Evolutionary conservation across 805 yeast genomes (phyloP), one percentile per base, ranked within the genome.

Genomic region (Saccharomycopsis amapae): DNA sequence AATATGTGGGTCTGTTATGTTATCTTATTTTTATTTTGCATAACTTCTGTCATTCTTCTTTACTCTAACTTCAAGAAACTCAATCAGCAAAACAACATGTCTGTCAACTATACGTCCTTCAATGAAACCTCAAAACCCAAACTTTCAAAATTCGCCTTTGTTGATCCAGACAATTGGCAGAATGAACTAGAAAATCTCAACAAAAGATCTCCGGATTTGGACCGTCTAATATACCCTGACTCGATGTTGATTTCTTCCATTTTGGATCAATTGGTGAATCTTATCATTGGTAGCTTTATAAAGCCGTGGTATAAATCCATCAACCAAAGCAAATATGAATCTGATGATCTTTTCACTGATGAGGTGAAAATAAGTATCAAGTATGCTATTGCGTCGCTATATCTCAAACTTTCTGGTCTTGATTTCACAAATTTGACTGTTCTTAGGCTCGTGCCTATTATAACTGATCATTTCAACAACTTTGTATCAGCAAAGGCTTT

Each of bases 341-440:
- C 62, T 22, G 68, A 69, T 48, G 57, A 50, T 20, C 48, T 61
- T 10, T 75, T 74, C 50, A 58, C 67, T 2, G 66, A 68, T 10
- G 67, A 69, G 24, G 62, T 81, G 5, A 68, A 66, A 36, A 40
- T 56, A 1, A 73, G 76, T 43, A 60, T 82, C 25, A 63, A 71
- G 6, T 41, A 51, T 2, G 72, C 73, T 0, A 56, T 78, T 1
- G 54, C 51, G 6, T 62, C 62, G 17, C 42, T 87, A 5, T 69
- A 71, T 22, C 48, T 52, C 3, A 61, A 81, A 25, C 47, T 80
- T 1, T 56, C 50, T 0, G 55, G 57, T 0, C 47, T 78, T 1
- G 86, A 85, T 55, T 62, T 75, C 18, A 68, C 87, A 1, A 70
- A 71, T 35, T 57, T 86, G 25, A 49, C 83, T 2, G 79, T 85